These are phyloP conservation scores for Fusarium mundagurra DNA, from an alignment of 2,329 filamentous ascomycete genomes.

Conservation along the genomic window DNA sequence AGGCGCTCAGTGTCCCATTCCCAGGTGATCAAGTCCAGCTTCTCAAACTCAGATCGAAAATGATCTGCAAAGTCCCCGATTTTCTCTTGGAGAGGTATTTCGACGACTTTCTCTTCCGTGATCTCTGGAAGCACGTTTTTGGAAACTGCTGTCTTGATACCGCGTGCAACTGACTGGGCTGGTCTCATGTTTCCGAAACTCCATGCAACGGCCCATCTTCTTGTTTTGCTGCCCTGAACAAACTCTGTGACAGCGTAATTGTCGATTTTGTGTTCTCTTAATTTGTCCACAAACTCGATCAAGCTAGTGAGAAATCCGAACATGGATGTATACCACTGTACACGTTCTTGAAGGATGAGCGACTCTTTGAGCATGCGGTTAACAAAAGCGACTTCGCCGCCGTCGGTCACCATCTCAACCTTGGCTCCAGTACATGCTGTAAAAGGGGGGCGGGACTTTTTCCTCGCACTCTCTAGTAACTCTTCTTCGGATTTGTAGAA, in stretches of 20 bases:
- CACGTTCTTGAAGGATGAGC: constrained; percentile 63
- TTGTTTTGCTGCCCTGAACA: constrained; percentile 79
- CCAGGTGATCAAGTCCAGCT: constrained; percentile 71
- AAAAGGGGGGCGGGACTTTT: constrained; percentile 74
- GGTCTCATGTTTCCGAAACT: constrained; percentile 78
- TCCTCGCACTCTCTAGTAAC: constrained; percentile 69
- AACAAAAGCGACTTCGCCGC: constrained; percentile 83
- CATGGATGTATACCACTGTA: constrained; percentile 93
- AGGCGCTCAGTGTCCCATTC: constrained; percentile 64
- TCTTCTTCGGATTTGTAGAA: constrained; percentile 85
- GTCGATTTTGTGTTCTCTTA: constrained; percentile 65
- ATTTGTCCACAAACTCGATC: constrained; percentile 67
- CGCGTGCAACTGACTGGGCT: constrained; percentile 55
- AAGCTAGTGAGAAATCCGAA: constrained; percentile 82
- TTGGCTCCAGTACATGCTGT: constrained; percentile 80
- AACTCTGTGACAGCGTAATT: constrained; percentile 89
- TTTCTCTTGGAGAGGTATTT: constrained; percentile 57
- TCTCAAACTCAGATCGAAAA: constrained; percentile 58
- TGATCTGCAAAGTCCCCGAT: constrained; percentile 49
- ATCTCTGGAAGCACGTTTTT: constrained; percentile 56
- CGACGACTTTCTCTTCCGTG: constrained; percentile 54
- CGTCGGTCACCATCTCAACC: constrained; percentile 85
- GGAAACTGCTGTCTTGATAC: constrained; percentile 51
- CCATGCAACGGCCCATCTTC: constrained; percentile 90
- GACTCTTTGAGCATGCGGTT: constrained; percentile 77